Base-by-base conservation (phyloP, 139 green algal genomes). In the Penium margaritaceum region DNA sequence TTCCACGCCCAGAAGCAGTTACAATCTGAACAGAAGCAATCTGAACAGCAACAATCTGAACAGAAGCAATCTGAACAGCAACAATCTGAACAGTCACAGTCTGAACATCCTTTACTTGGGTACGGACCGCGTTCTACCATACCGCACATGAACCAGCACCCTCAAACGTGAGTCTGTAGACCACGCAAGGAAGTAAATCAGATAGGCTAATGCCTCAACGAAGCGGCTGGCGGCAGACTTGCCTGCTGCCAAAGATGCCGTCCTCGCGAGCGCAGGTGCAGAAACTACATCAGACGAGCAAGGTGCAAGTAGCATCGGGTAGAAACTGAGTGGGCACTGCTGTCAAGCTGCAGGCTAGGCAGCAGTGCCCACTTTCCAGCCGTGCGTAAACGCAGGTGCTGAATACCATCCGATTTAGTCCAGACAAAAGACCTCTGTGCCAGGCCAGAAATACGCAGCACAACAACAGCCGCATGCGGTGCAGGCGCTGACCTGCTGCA, bases 401-500 rank as follows among this genome's bases (percentile, higher is more conserved):
- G 14, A 65, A 35, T 29, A 12, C 9, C 9, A 7, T 9, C 9
- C 55, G 14, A 12, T 9, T 7, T 12, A 65, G 32, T 14, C 9
- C 55, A 43, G 55, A 65, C 9, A 65, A 14, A 7, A 65, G 32
- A 12, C 9, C 30, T 65, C n/a, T n/a, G n/a, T n/a, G n/a, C n/a
- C n/a, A n/a, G n/a, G n/a, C n/a, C 9, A 65, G 30, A 65, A 12
- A 7, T 21, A 9, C 9, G 55, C 30, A 65, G 55, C 6, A 24
- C 24, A 64, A 64, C 37, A 6, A 9, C 37, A 32, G 43, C 7
- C 7, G 43, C 30, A 9, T 6, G 27, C 35, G 27, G 43, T 27
- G 17, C 5, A 70, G 32, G 7, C n/a, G 38, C 3, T 5, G 17
- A 95, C 80, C 12, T 84, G 69, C 0, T 85, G 63, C 27, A 87